Percentiles rank a stretch among this genome's conserved stretches.
phyloP scores from a whole-genome alignment of 176 grass and related monocot genomes.

The Zea mays region DNA sequence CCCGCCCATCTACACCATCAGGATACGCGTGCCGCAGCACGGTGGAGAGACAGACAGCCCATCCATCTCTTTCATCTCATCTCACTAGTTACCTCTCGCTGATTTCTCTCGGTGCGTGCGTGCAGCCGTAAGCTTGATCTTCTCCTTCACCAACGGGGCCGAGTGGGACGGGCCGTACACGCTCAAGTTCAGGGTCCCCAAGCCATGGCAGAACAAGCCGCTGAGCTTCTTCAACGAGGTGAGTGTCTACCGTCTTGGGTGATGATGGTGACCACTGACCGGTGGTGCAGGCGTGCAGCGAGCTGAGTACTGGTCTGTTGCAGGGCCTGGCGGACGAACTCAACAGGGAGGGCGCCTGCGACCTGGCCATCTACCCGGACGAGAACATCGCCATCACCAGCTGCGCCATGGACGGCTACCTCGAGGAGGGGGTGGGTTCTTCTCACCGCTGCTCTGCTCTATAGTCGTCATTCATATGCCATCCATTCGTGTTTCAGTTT shows the following conservation, averaged over 20 bases:
- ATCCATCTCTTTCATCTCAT: background rate
- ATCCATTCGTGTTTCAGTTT: background rate
- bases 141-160: constrained; percentile 90
- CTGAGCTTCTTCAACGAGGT: constrained; percentile 90
- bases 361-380: constrained; percentile 84
- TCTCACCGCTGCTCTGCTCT: background rate
- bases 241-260: background rate
- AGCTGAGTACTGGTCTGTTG: background rate
- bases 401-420: constrained; percentile 72
- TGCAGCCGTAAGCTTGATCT: constrained; percentile 75
- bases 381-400: constrained; percentile 77
- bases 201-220: constrained; percentile 68
- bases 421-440: constrained; percentile 56
- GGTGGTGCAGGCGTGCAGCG: background rate
- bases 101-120: background rate
- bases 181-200: constrained; percentile 70
- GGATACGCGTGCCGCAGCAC: constrained; percentile 70
- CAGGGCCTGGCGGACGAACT: constrained; percentile 81
- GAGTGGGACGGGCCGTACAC: constrained; percentile 90
- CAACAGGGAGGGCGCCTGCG: constrained; percentile 74
- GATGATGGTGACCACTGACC: background rate
- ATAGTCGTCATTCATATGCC: background rate
- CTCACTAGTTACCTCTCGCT: background rate
- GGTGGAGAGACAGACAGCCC: constrained; percentile 51
- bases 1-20: constrained; percentile 83